Evolutionary conservation across 768 basidiomycete species (phyloP), one percentile per base, ranked within the genome.

Genomic region (Boletus eberwhitei): DNA sequence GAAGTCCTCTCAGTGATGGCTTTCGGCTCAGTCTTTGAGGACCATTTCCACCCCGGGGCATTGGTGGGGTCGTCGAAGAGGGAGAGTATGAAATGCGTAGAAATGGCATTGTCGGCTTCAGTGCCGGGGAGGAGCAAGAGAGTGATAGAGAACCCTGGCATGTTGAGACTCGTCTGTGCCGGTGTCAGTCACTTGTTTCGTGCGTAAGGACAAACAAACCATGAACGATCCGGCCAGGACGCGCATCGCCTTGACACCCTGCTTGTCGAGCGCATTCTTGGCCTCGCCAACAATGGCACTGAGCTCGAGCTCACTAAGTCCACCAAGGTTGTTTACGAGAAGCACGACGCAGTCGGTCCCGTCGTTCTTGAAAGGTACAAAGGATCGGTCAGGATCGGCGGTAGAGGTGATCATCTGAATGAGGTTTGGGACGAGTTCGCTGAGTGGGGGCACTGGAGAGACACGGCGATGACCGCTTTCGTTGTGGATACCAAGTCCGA

Each of bases 401-500:
- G 81, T 87, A n/a, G 81, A 87, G 22, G 79, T 85, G 55, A 93
- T 74, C 59, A 89, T 75, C 40, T 84, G 82, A 22, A 94, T 72
- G 42, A 95, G 76, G 59, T 82, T 75, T n/a, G 79, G 77, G 42
- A 94, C 75, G 52, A 95, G 82, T 57, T 86, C 75, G 16, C 80
- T 76, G 44, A 90, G 79, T 11, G 86, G 77, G 0, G 93, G 92
- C 3, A 87, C 76, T 5, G 88, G 89, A 0, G 85, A 85, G 35
- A 88, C 60, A 29, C 84, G 84, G 39, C 76, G 74, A 58, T 84
- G 79, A 8, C 89, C 93, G 44, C 85, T 82, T 72, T 96, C 93
- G 63, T 96, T 96, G 73, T 96, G 93, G 53, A 96, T 89, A 13
- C 93, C 90, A 77, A 91, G 83, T 17, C 93, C 93, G 54, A 96